phyloP scores from a whole-genome alignment of 805 yeast genomes.

The Torulaspora quercuum region DNA sequence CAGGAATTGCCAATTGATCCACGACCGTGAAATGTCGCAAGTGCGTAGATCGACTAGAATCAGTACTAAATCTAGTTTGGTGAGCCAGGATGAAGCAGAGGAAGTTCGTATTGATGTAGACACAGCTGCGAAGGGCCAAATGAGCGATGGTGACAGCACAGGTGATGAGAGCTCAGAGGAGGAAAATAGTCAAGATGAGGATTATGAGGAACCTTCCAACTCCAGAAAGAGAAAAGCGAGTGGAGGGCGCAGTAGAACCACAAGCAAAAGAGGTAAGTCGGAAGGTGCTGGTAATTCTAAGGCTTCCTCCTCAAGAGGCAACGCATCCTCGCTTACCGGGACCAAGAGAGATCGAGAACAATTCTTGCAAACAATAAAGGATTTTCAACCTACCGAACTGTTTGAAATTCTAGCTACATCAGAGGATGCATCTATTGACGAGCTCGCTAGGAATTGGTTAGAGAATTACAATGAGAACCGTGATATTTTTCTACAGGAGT shows the following conservation, averaged over 20 bases:
- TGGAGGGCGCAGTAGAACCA: constrained; percentile 11
- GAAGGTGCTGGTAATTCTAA: constrained; percentile 3
- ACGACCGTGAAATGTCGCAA: constrained; percentile 19
- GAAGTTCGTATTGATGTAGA: constrained; percentile 17
- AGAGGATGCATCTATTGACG: constrained; percentile 48
- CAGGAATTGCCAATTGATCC: no score
- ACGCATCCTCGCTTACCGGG: constrained; percentile 16
- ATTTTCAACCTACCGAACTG: constrained; percentile 46
- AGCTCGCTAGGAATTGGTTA: constrained; percentile 56
- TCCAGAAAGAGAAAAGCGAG: constrained; percentile 19
- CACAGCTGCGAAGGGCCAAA: constrained; percentile 17
- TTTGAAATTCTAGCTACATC: constrained; percentile 51
- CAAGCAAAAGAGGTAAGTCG: constrained; percentile 7
- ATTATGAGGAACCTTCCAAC: constrained; percentile 24
- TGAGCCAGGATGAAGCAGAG: constrained; percentile 11
- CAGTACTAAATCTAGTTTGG: constrained; percentile 19
- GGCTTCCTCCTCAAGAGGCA: constrained; percentile 6
- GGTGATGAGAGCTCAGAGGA: constrained; percentile 17
- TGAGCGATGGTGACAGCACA: constrained; percentile 11
- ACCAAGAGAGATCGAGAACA: constrained; percentile 29
- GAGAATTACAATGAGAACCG: constrained; percentile 46
- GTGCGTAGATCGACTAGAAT: constrained; percentile 40
- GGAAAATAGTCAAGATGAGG: constrained; percentile 28
- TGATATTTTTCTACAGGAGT: constrained; percentile 51
- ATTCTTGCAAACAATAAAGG: constrained; percentile 40